Evolutionary conservation across 345 rosid genomes (phyloP), one percentile per base, ranked within the genome.

Genomic region (Carallia pectinifolia): DNA sequence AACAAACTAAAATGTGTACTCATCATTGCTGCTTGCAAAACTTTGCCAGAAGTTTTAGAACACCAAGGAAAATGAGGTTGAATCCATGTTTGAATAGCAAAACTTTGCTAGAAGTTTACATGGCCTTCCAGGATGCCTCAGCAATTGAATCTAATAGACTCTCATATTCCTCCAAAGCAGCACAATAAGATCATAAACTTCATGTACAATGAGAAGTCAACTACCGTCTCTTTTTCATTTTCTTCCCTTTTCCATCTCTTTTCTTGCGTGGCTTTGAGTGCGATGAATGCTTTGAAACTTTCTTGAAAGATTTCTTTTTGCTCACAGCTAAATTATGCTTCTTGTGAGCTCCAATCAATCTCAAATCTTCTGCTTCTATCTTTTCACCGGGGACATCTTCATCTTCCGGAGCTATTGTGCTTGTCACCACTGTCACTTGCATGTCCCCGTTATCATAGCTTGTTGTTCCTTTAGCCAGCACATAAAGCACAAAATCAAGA

Each of bases 371-470:
- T 53, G 80, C 54, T 3, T 72, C 68, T 1, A 4, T 67, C 61
- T 66, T 80, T 17, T 66, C 85, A 62, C 50, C 63, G 6, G 65
- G 64, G 6, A 55, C 23, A 70, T 77, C 72, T 67, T 79, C 86
- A 36, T 82, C 91, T 54, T 86, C 96, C 1, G 56, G 77, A 40
- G 81, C 81, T 30, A 95, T 89, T 72, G 88, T 93, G 23, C 89
- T 90, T 6, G 96, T 92, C 50, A 74, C 88, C 81, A 95, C 97
- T 0, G 87, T 92, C 50, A 95, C 90, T 75, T 83, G 82, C 83
- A 89, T 64, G 82, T 88, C 81, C 5, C 87, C 92, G 23, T 78
- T 79, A 68, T 90, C 91, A 73, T 92, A 90, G 68, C 77, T 75
- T 38, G 79, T 77, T 10, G 84, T 85, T 15, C 84, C 96, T 92